Conservation (phyloP, 1,284 basidiomycete genomes). For the Rhodofomes roseus region DNA sequence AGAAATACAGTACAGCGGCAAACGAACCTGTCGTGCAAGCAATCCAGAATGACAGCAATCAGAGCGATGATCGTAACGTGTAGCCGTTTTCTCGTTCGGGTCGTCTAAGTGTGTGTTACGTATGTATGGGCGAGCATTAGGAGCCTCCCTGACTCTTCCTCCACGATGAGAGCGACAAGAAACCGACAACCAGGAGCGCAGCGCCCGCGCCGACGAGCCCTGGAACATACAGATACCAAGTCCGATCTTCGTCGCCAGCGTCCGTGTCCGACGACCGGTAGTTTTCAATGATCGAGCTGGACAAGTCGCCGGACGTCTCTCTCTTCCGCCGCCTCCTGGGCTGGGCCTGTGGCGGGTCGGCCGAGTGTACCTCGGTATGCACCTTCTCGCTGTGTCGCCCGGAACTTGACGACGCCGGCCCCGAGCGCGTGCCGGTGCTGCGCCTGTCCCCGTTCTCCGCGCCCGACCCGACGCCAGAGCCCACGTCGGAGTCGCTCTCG, state of each 20-base stretch:
- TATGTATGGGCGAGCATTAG: no score
- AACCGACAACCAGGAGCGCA: conserved; percentile 71
- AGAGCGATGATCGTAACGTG: not conserved
- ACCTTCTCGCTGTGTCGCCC: conserved; percentile 7
- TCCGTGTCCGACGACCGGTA: conserved; percentile 15
- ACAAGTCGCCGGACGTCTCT: conserved; percentile 13
- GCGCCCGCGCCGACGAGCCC: conserved; percentile 75
- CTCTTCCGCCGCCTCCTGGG: conserved; percentile 25
- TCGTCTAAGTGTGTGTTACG: not conserved
- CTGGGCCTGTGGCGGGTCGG: conserved; percentile 33
- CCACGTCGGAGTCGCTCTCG: conserved; percentile 47
- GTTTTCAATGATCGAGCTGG: conserved; percentile 25
- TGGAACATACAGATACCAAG: conserved; percentile 76
- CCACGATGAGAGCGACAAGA: conserved; percentile 74
- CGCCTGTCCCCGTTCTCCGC: conserved; percentile 21
- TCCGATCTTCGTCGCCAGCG: conserved; percentile 54
- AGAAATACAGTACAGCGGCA: conserved; percentile 7
- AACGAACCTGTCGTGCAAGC: not conserved
- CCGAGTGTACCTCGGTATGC: conserved; percentile 28
- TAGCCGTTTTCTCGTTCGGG: not conserved
- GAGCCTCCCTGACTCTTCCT: conserved; percentile 41
- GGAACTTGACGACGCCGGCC: not conserved
- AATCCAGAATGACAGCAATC: not conserved
- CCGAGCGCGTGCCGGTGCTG: conserved; percentile 6
- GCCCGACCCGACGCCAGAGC: conserved; percentile 40